Evolutionary conservation across 352 stramenopile genomes (phyloP), one percentile per base, ranked within the genome.

Genomic region (Phytophthora ohioensis): DNA sequence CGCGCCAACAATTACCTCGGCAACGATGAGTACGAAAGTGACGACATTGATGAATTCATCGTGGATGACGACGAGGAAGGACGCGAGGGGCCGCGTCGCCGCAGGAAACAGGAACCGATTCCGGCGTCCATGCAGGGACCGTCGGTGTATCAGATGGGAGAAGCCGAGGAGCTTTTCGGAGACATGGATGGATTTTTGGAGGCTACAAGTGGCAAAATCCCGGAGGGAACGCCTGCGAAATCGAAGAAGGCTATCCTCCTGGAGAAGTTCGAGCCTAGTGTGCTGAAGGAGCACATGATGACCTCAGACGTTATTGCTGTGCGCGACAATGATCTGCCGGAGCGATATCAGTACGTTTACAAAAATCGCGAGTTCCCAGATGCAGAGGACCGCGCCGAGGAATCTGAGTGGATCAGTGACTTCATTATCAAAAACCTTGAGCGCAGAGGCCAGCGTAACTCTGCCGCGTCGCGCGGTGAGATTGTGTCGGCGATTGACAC

Each of bases 31-130:
- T 97, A 96, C 71, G 89, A 95, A 71, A 96, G 88, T 64, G 90
- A 97, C 46, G 88, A 95, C 41, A 94, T 95, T 62, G 90, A 96
- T 47, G 90, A 95, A 57, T 97, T 97, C 41, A 97, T 97, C 43
- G 90, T 97, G 10, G 89, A 95, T 46, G 90, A 97, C 48, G 90
- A 97, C 41, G 90, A 97, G 73, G 90, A 97, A 81, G 87, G 88
- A 30, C 84, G 87, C 5, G 87, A 94, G 41, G 83, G 84, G 13
- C 85, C 82, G 7, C 85, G 88, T 30, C 84, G 90, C n/a, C 81
- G 84, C 41, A 82, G 88, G n/a, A 92, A 92, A 67, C 80, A 91
- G 62, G 85, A 86, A 47, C 81, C 85, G 12, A 79, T 93, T 3
- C 84, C 84, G 3, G 47, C 81, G 3, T 92, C 88, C 4, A 94